Evolutionary conservation across 2,329 filamentous ascomycete genomes (phyloP).

Genomic region (Fusarium longipes): DNA sequence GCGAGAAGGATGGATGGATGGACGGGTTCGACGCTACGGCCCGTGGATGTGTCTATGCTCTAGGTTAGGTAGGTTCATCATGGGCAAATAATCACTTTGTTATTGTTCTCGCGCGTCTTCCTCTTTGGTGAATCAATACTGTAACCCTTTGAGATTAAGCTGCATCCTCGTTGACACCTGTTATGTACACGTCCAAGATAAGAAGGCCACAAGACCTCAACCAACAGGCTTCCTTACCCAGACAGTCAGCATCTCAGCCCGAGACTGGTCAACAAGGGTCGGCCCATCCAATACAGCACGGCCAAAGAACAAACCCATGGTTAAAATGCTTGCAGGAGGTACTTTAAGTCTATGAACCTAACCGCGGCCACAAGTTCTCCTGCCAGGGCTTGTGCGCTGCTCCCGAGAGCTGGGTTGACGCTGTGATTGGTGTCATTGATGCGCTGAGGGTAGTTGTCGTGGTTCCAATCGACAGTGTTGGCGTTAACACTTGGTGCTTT

Average conservation of each 20-base stretch:
- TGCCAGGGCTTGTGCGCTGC: conserved; percentile 7
- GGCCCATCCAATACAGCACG: conserved; percentile 15
- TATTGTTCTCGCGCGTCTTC: conserved; percentile 14
- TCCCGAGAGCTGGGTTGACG: conserved; percentile 22
- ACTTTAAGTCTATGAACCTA: background rate
- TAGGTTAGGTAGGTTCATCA: conserved; percentile 1
- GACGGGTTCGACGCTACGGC: conserved; percentile 37
- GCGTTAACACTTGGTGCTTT: conserved; percentile 16
- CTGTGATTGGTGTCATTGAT: conserved; percentile 40
- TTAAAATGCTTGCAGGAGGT: conserved; percentile 16
- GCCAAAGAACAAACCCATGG: background rate
- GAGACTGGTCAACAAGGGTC: conserved; percentile 32
- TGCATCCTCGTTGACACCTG: conserved; percentile 1
- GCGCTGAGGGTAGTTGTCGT: conserved; percentile 41
- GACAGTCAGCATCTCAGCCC: conserved; percentile 16
- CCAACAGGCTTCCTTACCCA: conserved; percentile 24
- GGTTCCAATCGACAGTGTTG: conserved; percentile 41
- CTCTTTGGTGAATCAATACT: conserved; percentile 6
- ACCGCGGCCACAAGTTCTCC: conserved; percentile 20
- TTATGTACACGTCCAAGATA: conserved; percentile 20
- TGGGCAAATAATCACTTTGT: too few species aligned
- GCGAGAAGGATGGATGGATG: conserved; percentile 37
- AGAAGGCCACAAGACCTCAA: conserved; percentile 19
- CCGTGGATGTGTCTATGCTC: conserved; percentile 26
- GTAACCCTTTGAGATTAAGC: conserved; percentile 13